Evolutionary conservation across 768 basidiomycete species (phyloP), one percentile per base, ranked within the genome.

Genomic region (Pulveroboletus ravenelii): DNA sequence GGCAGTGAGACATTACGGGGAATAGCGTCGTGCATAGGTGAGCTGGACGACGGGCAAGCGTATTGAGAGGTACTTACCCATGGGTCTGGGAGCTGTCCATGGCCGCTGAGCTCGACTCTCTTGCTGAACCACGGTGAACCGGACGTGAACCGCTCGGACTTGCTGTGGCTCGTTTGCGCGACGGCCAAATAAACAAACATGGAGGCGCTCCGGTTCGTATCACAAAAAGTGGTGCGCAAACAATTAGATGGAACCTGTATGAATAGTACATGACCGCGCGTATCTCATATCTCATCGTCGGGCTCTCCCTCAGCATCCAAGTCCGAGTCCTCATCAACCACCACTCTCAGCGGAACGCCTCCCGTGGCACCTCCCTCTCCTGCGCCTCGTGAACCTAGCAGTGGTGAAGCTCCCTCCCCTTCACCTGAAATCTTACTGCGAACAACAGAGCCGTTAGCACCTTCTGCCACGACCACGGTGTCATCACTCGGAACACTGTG

Each of bases 401-500:
- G 14, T 7, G 51, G 51, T 15, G 53, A 36, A 10, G 27, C 35
- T 6, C 42, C 55, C 36, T 58, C 60, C 44, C 49, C 55, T 36
- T 62, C 63, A 37, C 50, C 53, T 4, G 47, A 52, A 47, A 57
- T 58, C 47, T 65, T 63, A 62, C 43, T 64, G 55, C 59, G 67
- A 61, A 54, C 52, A 56, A 69, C 47, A 48, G 62, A 58, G 14
- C 57, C 62, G 25, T 61, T 58, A 5, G 59, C 58, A 7, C 55
- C 62, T 34, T 76, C 72, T 12, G 61, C 54, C 14, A 68, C 73
- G 41, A 72, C 72, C 37, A 82, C 70, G 9, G 78, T 82, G 47
- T 78, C 79, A 53, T 84, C 84, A 58, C 77, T 82, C 29, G 78
- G 78, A 50, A 74, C 70, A 54, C 82, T 83, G 59, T 78, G 78